Conservation (phyloP, 2,329 filamentous ascomycete species). For the Rutstroemia sp. region DNA sequence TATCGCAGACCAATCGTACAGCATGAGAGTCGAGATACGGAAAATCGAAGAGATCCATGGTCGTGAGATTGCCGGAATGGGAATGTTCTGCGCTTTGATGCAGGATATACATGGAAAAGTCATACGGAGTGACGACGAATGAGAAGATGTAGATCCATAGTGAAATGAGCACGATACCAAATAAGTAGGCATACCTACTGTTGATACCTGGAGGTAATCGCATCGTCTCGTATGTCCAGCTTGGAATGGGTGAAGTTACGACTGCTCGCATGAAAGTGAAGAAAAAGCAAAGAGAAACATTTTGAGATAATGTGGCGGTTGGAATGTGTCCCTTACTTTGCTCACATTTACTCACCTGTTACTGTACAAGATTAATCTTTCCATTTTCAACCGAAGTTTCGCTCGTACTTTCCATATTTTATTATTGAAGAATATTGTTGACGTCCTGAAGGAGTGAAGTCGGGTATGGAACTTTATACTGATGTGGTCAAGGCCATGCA, state of each 20-base stretch:
- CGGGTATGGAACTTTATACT: no score
- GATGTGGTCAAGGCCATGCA: not conserved
- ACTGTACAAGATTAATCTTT: not conserved
- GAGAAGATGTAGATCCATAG: not conserved
- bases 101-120: not conserved
- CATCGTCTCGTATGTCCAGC: not conserved
- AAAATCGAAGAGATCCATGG: constrained; percentile 18
- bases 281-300: not conserved
- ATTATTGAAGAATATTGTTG: not conserved
- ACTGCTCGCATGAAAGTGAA: not conserved
- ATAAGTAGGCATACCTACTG: not conserved
- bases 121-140: not conserved
- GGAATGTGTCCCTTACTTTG: not conserved
- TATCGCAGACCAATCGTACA: constrained; percentile 19
- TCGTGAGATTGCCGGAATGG: not conserved
- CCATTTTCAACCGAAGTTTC: not conserved
- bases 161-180: not conserved
- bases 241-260: not conserved
- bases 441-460: no score
- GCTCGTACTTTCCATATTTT: not conserved
- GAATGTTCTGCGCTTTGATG: not conserved
- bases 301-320: not conserved
- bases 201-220: not conserved
- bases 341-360: not conserved
- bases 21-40: constrained; percentile 16